Percentiles rank a stretch among this genome's conserved stretches.
Evolutionary conservation across 495 filamentous ascomycete species (phyloP).

Genomic region (Aspergillus cavernicola): DNA sequence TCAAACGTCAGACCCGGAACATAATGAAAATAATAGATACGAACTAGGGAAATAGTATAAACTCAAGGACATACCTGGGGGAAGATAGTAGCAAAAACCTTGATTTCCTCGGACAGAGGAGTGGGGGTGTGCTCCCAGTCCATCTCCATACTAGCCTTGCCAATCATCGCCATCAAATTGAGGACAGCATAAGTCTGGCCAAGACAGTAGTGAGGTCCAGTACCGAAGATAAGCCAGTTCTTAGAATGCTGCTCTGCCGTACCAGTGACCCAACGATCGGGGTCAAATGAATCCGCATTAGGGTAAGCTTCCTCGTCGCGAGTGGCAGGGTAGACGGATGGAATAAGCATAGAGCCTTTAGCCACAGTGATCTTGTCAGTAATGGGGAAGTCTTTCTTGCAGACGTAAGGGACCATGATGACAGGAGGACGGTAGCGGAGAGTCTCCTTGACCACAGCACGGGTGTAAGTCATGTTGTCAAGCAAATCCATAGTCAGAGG

Average conservation of each 20-base stretch:
- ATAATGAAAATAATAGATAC: too few species aligned
- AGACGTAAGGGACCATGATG: constrained; percentile 94
- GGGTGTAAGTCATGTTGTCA: constrained; percentile 85
- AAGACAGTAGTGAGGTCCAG: constrained; percentile 93
- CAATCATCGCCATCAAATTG: constrained; percentile 87
- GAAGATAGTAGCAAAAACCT: constrained; percentile 98
- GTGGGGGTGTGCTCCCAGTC: constrained; percentile 91
- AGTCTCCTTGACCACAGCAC: constrained; percentile 88
- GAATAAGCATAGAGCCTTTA: constrained; percentile 94
- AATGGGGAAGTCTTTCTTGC: constrained; percentile 94
- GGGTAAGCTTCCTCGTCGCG: constrained; percentile 93
- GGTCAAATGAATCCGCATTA: constrained; percentile 78
- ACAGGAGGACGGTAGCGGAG: constrained; percentile 95
- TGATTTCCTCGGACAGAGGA: constrained; percentile 81
- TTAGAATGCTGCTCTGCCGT: constrained; percentile 88
- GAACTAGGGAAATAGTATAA: neutral
- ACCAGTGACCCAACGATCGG: constrained; percentile 89
- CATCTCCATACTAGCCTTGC: constrained; percentile 85
- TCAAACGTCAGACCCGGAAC: constrained; percentile 16
- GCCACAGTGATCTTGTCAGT: constrained; percentile 82
- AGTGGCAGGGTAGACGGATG: constrained; percentile 82
- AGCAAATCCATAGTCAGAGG: constrained; percentile 76
- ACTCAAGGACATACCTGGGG: constrained; percentile 67
- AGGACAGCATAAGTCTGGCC: constrained; percentile 91
- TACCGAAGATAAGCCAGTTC: constrained; percentile 97